A percentile compares a stretch with the other conserved stretches of the same genome.
Conservation (phyloP, 805 yeast species). For the Yamadazyma olivae region DNA sequence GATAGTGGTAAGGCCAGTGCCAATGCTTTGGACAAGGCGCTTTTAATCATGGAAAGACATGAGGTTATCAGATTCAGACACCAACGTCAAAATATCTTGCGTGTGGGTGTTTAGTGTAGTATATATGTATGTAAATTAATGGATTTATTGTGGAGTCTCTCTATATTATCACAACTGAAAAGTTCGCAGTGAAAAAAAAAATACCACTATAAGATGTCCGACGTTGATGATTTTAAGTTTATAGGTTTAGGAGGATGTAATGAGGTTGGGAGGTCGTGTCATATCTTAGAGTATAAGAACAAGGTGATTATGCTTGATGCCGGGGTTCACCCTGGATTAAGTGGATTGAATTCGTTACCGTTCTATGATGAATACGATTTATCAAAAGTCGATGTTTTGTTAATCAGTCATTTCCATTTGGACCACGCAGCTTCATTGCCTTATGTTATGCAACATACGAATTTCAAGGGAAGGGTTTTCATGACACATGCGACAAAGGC, state of each 20-base stretch:
- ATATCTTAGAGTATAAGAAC: slow-evolving; percentile 86
- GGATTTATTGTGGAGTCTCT: not conserved
- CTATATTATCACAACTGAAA: not conserved
- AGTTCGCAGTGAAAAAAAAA: no score
- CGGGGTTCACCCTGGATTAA: slow-evolving; percentile 94
- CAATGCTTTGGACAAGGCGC: slow-evolving; percentile 77
- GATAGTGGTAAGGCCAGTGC: slow-evolving; percentile 59
- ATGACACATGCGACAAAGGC: slow-evolving; percentile 99
- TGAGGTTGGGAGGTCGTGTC: slow-evolving; percentile 97
- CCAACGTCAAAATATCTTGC: slow-evolving; percentile 77
- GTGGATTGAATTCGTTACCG: slow-evolving; percentile 88
- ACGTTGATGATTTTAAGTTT: slow-evolving; percentile 54
- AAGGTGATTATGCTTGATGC: slow-evolving; percentile 97
- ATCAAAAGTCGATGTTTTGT: slow-evolving; percentile 76
- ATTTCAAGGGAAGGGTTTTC: slow-evolving; percentile 90
- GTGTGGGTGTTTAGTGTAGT: slow-evolving; percentile 57
- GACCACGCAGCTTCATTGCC: slow-evolving; percentile 99
- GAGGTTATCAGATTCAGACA: slow-evolving; percentile 86
- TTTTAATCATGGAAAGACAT: slow-evolving; percentile 76
- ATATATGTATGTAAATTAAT: not conserved
- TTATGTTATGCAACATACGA: slow-evolving; percentile 96
- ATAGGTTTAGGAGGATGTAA: slow-evolving; percentile 96
- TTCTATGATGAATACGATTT: slow-evolving; percentile 94
- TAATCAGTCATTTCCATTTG: slow-evolving; percentile 92
- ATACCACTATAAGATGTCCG: slow-evolving; percentile 14